Conservation (phyloP, 192 early-diverging fungal genomes). For the Cetraspora pellucida region DNA sequence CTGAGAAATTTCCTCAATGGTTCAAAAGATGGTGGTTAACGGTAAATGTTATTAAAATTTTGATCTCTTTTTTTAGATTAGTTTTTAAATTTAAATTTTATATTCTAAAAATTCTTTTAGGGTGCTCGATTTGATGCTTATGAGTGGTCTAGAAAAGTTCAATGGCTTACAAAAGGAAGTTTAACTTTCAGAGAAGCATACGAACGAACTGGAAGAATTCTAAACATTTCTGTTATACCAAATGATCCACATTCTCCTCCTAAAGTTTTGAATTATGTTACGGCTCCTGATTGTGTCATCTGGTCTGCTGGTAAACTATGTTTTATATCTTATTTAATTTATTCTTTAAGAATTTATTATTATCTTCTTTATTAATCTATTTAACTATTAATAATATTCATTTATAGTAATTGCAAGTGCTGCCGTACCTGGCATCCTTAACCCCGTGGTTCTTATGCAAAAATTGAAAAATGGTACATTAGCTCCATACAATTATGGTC, state of each 20-base stretch:
- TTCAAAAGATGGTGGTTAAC: conserved; percentile 42
- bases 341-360: too few relatives aligned
- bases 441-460: conserved; percentile 79
- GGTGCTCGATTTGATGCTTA: conserved; percentile 62
- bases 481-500: conserved; percentile 75
- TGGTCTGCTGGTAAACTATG: conserved; percentile 68
- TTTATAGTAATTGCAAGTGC: conserved; percentile 75
- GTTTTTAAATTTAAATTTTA: too few relatives aligned
- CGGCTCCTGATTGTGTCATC: conserved; percentile 82
- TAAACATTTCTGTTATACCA: conserved; percentile 82
- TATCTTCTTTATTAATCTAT: too few relatives aligned
- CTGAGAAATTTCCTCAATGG: conserved; percentile 47
- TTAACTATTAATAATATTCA: not conserved
- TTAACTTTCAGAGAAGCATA: conserved; percentile 93
- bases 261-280: conserved; percentile 88
- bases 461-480: conserved; percentile 69
- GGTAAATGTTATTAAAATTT: too few relatives aligned
- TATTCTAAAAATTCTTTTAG: too few relatives aligned
- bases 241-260: conserved; percentile 73
- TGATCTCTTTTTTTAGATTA: too few relatives aligned
- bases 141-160: conserved; percentile 66
- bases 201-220: conserved; percentile 79
- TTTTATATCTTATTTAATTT: not conserved
- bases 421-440: conserved; percentile 82
- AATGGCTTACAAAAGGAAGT: conserved; percentile 72